These are phyloP conservation scores for Copromyces sp. DNA, from an alignment of 495 filamentous ascomycete species.

Conservation along the genomic window DNA sequence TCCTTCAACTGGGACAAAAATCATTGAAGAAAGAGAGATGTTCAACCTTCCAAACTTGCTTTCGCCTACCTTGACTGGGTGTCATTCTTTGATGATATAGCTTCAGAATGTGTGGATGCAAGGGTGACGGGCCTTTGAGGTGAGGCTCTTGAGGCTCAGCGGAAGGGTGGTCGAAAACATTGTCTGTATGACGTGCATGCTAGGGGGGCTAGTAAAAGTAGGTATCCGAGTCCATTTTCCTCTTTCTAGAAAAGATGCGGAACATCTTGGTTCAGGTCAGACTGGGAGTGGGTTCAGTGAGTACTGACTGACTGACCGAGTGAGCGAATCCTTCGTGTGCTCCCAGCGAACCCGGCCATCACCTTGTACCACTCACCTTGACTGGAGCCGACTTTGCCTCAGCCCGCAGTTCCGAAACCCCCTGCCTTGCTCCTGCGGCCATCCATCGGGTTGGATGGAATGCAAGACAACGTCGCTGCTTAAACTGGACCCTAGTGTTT, in stretches of 20 bases:
- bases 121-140: neutral
- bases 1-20: neutral
- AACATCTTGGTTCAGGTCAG: neutral
- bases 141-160: neutral
- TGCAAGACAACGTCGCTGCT: neutral
- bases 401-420: neutral
- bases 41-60: neutral
- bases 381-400: neutral
- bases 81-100: neutral
- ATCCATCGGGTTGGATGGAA: neutral
- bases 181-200: neutral
- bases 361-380: neutral
- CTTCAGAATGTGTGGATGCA: neutral
- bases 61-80: neutral
- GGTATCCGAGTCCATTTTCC: neutral
- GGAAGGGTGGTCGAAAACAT: neutral
- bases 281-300: neutral
- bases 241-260: neutral
- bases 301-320: neutral
- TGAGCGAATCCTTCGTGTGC: neutral
- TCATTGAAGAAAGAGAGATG: neutral
- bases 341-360: neutral
- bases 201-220: neutral
- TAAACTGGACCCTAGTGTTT: neutral
- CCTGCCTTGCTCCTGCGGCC: neutral